A percentile compares a stretch with the other conserved stretches of the same genome.
Evolutionary conservation across 2,329 filamentous ascomycete genomes (phyloP).

Genomic region (Rutstroemia sp.): DNA sequence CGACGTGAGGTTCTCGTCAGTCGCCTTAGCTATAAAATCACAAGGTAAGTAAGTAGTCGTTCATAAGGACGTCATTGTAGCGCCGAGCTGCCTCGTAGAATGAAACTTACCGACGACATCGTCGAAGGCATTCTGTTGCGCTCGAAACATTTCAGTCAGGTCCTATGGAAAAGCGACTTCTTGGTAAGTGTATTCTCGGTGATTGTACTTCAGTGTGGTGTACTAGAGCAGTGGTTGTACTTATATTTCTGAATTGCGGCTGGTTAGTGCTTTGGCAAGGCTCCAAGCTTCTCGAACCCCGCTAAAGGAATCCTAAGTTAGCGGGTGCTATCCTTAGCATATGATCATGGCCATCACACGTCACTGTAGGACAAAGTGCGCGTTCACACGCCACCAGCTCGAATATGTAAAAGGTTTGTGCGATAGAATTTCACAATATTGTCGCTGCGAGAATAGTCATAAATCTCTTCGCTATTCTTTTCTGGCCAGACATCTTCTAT

Average conservation of each 20-base stretch:
- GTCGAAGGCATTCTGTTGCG: conserved; percentile 62
- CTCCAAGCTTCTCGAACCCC: conserved; percentile 2
- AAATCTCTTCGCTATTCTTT: too few relatives aligned
- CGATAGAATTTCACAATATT: too few relatives aligned
- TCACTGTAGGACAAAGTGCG: background rate
- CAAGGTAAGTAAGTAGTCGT: conserved; percentile 14
- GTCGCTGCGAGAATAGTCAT: too few relatives aligned
- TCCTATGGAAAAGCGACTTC: background rate
- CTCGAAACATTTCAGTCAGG: conserved; percentile 44
- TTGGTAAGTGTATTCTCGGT: background rate
- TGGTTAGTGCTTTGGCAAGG: background rate
- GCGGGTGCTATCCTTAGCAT: too few relatives aligned
- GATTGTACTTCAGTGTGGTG: background rate
- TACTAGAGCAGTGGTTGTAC: background rate
- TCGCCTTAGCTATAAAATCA: conserved; percentile 60
- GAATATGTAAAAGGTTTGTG: background rate
- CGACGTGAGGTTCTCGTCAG: conserved; percentile 84
- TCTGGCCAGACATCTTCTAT: too few relatives aligned
- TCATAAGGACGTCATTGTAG: too few relatives aligned
- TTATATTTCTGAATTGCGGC: background rate
- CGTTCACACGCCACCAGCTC: background rate
- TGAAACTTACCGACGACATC: conserved; percentile 55
- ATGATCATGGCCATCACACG: background rate
- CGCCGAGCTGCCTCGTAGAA: background rate
- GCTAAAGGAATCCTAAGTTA: background rate